These are phyloP conservation scores for Wallacemonas collosoma DNA, from an alignment of 208 protist species.

Conservation along the genomic window DNA sequence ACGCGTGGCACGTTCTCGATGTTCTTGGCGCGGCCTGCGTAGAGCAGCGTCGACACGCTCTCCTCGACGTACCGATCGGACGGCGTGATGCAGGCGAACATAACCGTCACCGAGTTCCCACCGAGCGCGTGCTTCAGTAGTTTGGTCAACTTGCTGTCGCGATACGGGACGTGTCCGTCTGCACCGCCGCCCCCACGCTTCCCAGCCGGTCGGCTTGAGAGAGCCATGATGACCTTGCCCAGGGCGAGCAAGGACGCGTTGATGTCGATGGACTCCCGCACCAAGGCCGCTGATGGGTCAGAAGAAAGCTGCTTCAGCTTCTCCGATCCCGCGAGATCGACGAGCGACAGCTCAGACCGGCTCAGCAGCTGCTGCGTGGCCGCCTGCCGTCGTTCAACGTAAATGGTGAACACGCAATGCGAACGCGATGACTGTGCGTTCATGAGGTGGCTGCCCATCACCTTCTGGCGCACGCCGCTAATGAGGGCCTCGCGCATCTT, in stretches of 20 bases:
- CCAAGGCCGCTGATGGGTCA: constrained; percentile 50
- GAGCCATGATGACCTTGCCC: constrained; percentile 91
- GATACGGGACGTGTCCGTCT: constrained; percentile 86
- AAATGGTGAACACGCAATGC: constrained; percentile 91
- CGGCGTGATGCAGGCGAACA: constrained; percentile 90
- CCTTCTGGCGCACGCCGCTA: constrained; percentile 70
- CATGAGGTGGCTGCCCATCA: constrained; percentile 81
- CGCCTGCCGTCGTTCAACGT: constrained; percentile 60
- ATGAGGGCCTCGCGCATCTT: constrained; percentile 83
- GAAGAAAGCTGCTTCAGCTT: constrained; percentile 61
- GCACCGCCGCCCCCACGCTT: background rate
- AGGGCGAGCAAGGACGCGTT: constrained; percentile 91
- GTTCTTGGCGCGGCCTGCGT: constrained; percentile 84
- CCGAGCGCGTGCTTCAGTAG: constrained; percentile 86
- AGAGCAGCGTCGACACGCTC: constrained; percentile 89
- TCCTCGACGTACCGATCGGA: constrained; percentile 87
- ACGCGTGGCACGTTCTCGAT: constrained; percentile 87
- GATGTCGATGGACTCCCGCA: constrained; percentile 92
- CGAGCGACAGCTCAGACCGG: constrained; percentile 79
- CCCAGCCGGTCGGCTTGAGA: constrained; percentile 22
- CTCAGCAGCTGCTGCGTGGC: constrained; percentile 39
- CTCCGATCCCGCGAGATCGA: constrained; percentile 93
- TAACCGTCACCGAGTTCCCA: constrained; percentile 79
- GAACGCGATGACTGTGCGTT: constrained; percentile 92
- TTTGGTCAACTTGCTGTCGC: constrained; percentile 90